Base-by-base conservation (phyloP, 169 alveolate genomes). In the Besnoitia besnoiti region DNA sequence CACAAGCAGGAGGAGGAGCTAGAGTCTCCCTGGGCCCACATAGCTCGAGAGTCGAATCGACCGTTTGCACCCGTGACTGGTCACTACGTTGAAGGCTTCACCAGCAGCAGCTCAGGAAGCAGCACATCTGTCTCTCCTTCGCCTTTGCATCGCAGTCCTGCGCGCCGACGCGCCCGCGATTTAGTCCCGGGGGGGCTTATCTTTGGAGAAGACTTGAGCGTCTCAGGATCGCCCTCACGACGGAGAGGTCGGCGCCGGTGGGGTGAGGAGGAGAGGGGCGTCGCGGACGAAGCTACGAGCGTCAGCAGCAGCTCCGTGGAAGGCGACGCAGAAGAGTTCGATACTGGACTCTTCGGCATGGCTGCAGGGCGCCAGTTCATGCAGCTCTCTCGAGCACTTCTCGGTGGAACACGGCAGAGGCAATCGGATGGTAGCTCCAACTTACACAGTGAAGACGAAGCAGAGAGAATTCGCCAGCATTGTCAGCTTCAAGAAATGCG, bases 91-190 rank as follows among this genome's bases (percentile, higher is more conserved):
- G 82, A 73, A n/a, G 82, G 82, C 46, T 73, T 73, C 82, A 73
- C 82, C 16, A 73, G 82, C 46, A 73, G 82, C 82, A 73, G 82
- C 46, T 73, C 82, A 16, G 82, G 82, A 8, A 73, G 82, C 21
- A 73, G 82, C 46, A 73, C 82, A 0, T 73, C 82, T 10, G 30
- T 73, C 47, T 73, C 82, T 19, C 82, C 82, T n/a, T 73, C 82
- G 46, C 82, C 82, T 3, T 16, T n/a, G n/a, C n/a, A 5, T 5
- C 67, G 67, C 33, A 55, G 67, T n/a, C 67, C 67, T 5, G 67
- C 24, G 67, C 67, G 67, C 67, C 67, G 67, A 21, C 12, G 67
- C 12, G 67, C 24, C 67, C 33, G 67, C 67, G 3, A n/a, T 19
- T 0, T 21, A 19, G 67, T n/a, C 67, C 67, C 67, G 30, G 67